These are phyloP conservation scores for Condylostoma magnum DNA, from an alignment of 169 alveolate species.

Conservation along the genomic window DNA sequence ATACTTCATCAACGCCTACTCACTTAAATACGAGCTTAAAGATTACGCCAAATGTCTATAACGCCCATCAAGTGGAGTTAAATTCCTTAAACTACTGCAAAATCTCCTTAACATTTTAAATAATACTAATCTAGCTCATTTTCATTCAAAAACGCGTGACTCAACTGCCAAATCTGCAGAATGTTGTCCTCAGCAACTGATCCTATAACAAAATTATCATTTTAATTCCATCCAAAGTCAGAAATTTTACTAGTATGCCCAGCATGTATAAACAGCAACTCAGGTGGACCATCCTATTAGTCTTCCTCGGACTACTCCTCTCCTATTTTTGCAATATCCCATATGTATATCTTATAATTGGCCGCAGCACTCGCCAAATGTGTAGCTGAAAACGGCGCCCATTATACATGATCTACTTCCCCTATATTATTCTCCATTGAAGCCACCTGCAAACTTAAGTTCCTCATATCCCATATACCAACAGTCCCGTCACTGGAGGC, in stretches of 20 bases:
- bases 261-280: conserved; percentile 92
- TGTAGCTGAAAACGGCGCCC: conserved; percentile 66
- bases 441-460: conserved; percentile 75
- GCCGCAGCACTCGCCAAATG: conserved; percentile 74
- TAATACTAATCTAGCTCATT: background rate
- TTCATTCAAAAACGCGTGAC: conserved; percentile 20
- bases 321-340: conserved; percentile 92
- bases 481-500: conserved; percentile 85
- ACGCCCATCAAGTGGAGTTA: conserved; percentile 92
- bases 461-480: conserved; percentile 80
- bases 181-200: conserved; percentile 83
- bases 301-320: conserved; percentile 86
- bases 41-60: conserved; percentile 63
- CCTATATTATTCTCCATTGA: conserved; percentile 73
- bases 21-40: conserved; percentile 77
- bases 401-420: conserved; percentile 48
- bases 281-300: conserved; percentile 94
- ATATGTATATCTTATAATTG: conserved; percentile 90
- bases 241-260: conserved; percentile 93
- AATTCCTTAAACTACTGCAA: background rate
- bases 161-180: conserved; percentile 32
- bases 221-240: conserved; percentile 90
- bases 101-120: conserved; percentile 8
- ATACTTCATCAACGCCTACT: conserved; percentile 84
- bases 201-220: conserved; percentile 74